Conservation (phyloP, 2,329 filamentous ascomycete species). For the Escovopsis weberi region DNA sequence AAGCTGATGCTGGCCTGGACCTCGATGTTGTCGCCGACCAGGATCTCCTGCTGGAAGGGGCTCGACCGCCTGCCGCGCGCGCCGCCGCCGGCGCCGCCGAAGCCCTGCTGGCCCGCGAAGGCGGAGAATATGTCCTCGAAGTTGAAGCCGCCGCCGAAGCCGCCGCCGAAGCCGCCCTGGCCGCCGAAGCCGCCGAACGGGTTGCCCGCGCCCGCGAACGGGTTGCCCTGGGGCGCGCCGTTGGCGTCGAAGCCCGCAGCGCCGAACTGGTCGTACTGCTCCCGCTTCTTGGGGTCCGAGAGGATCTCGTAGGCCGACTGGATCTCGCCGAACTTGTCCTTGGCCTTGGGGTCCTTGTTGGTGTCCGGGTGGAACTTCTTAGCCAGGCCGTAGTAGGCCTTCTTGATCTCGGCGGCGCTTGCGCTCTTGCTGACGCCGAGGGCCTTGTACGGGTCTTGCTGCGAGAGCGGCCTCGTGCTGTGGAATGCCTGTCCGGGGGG, state of each 20-base stretch:
- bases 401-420: slow-evolving; percentile 84
- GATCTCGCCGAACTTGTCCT: slow-evolving; percentile 87
- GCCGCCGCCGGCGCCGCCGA: slow-evolving; percentile 36
- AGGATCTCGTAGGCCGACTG: slow-evolving; percentile 90
- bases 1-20: slow-evolving; percentile 88
- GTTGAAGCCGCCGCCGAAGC: slow-evolving; percentile 74
- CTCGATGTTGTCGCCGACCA: slow-evolving; percentile 94
- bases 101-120: slow-evolving; percentile 48
- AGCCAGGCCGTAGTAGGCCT: slow-evolving; percentile 91
- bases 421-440: slow-evolving; percentile 74
- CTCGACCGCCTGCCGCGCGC: slow-evolving; percentile 35
- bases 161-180: slow-evolving; percentile 44
- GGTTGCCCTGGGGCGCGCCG: slow-evolving; percentile 41
- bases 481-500: slow-evolving; percentile 36
- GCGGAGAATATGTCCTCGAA: slow-evolving; percentile 93
- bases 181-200: slow-evolving; percentile 48
- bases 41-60: slow-evolving; percentile 62
- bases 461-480: slow-evolving; percentile 37
- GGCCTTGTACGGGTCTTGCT: slow-evolving; percentile 72
- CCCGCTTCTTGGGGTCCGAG: slow-evolving; percentile 82
- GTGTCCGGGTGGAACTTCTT: slow-evolving; percentile 98
- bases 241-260: slow-evolving; percentile 74
- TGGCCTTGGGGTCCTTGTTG: slow-evolving; percentile 86
- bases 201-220: slow-evolving; percentile 47
- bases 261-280: slow-evolving; percentile 84